phyloP scores from a whole-genome alignment of 495 filamentous ascomycete species.

The Podospora conica region DNA sequence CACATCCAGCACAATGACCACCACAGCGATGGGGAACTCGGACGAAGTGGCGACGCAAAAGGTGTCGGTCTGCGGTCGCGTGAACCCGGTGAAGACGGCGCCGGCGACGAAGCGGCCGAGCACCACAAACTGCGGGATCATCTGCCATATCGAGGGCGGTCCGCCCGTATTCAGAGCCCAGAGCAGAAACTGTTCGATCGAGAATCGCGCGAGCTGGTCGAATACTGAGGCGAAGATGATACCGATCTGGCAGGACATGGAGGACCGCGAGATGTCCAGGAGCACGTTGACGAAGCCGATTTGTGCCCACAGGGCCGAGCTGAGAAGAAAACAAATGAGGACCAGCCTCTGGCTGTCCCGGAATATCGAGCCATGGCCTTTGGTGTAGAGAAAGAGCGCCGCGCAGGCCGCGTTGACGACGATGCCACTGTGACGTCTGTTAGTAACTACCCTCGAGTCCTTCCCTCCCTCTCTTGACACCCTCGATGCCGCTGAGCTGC shows the following conservation, averaged over 20 bases:
- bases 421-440: slow-evolving; percentile 35
- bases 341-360: slow-evolving; percentile 58
- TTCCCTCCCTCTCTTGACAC: neutral
- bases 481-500: too few relatives aligned
- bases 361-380: slow-evolving; percentile 45
- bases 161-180: slow-evolving; percentile 40
- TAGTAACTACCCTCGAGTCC: neutral
- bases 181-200: slow-evolving; percentile 46
- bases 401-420: slow-evolving; percentile 47
- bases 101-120: slow-evolving; percentile 42
- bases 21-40: slow-evolving; percentile 37
- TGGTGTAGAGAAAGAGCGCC: slow-evolving; percentile 45
- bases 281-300: slow-evolving; percentile 44
- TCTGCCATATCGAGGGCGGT: slow-evolving; percentile 25
- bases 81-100: slow-evolving; percentile 44
- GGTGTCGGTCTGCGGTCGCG: slow-evolving; percentile 42
- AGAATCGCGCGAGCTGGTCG: slow-evolving; percentile 47
- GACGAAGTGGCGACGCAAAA: slow-evolving; percentile 45
- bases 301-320: slow-evolving; percentile 46
- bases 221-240: slow-evolving; percentile 45
- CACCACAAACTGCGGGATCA: slow-evolving; percentile 39
- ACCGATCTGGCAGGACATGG: slow-evolving; percentile 42
- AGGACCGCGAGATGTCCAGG: slow-evolving; percentile 34
- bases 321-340: slow-evolving; percentile 49
- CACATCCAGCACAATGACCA: slow-evolving; percentile 39